phyloP scores from a whole-genome alignment of 2,329 filamentous ascomycete species.

The Myriosclerotinia duriaeana region DNA sequence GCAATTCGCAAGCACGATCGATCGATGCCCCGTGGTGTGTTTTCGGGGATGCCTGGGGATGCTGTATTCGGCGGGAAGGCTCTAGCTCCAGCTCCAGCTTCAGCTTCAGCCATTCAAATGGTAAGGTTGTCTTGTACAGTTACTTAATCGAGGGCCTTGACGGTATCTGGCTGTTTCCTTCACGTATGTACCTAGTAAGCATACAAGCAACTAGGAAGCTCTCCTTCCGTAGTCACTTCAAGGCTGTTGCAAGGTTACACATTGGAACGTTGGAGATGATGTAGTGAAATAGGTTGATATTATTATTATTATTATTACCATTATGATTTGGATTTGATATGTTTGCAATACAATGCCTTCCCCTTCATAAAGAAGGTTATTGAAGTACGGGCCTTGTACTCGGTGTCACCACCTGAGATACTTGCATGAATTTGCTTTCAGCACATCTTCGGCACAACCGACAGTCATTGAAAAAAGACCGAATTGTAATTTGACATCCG shows the following conservation, averaged over 20 bases:
- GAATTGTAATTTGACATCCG: conserved; percentile 99
- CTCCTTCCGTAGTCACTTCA: too few relatives aligned
- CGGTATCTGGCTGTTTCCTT: too few relatives aligned
- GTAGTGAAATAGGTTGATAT: not conserved
- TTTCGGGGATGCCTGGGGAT: too few relatives aligned
- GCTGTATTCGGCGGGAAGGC: too few relatives aligned
- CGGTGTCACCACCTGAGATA: conserved; percentile 38
- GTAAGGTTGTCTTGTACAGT: too few relatives aligned
- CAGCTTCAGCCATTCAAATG: too few relatives aligned
- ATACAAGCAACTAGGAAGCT: too few relatives aligned
- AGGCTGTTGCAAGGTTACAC: not conserved
- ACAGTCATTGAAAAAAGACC: conserved; percentile 76
- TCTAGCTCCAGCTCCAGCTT: too few relatives aligned
- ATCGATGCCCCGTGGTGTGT: too few relatives aligned
- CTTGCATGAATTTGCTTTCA: conserved; percentile 60
- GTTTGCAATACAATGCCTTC: conserved; percentile 33
- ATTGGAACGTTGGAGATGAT: not conserved
- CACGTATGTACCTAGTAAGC: too few relatives aligned
- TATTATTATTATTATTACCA: not conserved
- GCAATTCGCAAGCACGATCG: too few relatives aligned
- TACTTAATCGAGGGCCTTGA: too few relatives aligned
- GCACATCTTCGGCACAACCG: conserved; percentile 99
- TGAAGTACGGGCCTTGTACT: conserved; percentile 32
- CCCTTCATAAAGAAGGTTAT: conserved; percentile 29
- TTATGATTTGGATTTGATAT: conserved; percentile 9